Evolutionary conservation across 1,139 yeast genomes (phyloP).

Genomic region (Casaregolazyma suthepensis): DNA sequence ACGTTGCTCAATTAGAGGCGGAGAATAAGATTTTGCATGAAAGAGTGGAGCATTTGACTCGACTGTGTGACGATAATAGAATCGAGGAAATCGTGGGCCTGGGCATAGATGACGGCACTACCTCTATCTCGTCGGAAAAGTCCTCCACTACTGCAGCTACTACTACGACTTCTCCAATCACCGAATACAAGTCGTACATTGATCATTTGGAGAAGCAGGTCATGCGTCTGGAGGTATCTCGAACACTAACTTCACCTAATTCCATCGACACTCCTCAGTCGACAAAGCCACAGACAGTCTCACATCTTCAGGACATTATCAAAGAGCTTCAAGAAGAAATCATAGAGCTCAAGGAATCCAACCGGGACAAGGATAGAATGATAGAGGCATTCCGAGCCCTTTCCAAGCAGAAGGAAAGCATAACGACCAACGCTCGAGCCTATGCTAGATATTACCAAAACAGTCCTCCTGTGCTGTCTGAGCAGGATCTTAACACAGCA

Average conservation of each 20-base stretch:
- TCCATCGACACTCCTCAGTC: not conserved
- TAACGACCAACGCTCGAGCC: conserved; percentile 6
- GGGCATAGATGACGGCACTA: conserved; percentile 12
- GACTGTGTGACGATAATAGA: conserved; percentile 54
- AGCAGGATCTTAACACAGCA: conserved; percentile 14
- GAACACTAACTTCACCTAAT: conserved; percentile 6
- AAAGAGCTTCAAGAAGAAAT: conserved; percentile 69
- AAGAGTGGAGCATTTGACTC: conserved; percentile 59
- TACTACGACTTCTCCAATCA: conserved; percentile 33
- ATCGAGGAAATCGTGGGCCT: conserved; percentile 40
- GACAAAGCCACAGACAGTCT: conserved; percentile 10
- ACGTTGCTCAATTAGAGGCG: conserved; percentile 46
- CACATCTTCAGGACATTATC: conserved; percentile 29
- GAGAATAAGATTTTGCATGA: conserved; percentile 60
- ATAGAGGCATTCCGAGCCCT: conserved; percentile 32
- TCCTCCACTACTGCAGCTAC: conserved; percentile 9
- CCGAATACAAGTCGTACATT: conserved; percentile 60
- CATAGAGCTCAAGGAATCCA: conserved; percentile 51
- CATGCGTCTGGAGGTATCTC: conserved; percentile 9
- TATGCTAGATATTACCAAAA: conserved; percentile 8
- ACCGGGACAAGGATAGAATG: conserved; percentile 69
- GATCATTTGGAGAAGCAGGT: conserved; percentile 56
- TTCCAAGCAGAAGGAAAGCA: conserved; percentile 5
- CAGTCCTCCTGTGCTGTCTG: conserved; percentile 5
- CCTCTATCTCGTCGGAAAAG: conserved; percentile 2